These are phyloP conservation scores for Venturia carpophila DNA, from an alignment of 2,329 filamentous ascomycete species.

Conservation along the genomic window DNA sequence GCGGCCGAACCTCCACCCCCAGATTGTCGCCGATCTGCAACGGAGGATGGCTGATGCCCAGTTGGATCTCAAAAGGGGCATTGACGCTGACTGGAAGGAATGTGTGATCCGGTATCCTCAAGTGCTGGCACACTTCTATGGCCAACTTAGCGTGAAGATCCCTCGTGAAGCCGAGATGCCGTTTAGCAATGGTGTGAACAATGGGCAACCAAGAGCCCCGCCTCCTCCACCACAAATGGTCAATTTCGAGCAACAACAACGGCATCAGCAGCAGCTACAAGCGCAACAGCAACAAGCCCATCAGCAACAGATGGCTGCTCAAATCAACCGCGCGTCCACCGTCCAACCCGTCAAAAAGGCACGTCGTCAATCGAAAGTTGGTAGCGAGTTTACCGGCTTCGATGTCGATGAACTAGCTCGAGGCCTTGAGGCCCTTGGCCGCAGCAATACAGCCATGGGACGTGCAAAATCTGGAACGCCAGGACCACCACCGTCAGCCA, in stretches of 20 bases:
- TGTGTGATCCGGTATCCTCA: constrained; percentile 20
- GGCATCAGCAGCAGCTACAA: constrained; percentile 8
- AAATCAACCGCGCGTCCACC: constrained; percentile 1
- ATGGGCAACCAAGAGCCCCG: constrained; percentile 7
- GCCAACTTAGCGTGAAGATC: constrained; percentile 16
- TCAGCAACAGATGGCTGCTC: constrained; percentile 3
- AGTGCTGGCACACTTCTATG: constrained; percentile 20
- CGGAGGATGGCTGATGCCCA: constrained; percentile 18
- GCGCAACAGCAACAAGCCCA: constrained; percentile 5
- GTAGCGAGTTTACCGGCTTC: constrained; percentile 9
- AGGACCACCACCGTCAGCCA: constrained; percentile 1
- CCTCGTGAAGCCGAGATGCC: constrained; percentile 27
- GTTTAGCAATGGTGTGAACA: constrained; percentile 1
- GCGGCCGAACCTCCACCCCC: constrained; percentile 19
- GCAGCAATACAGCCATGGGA: constrained; percentile 3
- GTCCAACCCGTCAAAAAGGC: constrained; percentile 5
- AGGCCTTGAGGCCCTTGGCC: constrained; percentile 2
- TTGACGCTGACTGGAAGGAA: constrained; percentile 20
- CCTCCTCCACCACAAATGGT: constrained; percentile 13
- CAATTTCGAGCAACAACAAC: not conserved
- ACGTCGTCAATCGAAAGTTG: constrained; percentile 9
- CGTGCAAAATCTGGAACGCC: constrained; percentile 15
- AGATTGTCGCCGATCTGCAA: constrained; percentile 16
- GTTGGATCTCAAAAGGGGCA: constrained; percentile 10
- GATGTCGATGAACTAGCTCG: constrained; percentile 13